These are phyloP conservation scores for Aquilaria yunnanensis DNA, from an alignment of 345 rosid genomes.

Conservation along the genomic window DNA sequence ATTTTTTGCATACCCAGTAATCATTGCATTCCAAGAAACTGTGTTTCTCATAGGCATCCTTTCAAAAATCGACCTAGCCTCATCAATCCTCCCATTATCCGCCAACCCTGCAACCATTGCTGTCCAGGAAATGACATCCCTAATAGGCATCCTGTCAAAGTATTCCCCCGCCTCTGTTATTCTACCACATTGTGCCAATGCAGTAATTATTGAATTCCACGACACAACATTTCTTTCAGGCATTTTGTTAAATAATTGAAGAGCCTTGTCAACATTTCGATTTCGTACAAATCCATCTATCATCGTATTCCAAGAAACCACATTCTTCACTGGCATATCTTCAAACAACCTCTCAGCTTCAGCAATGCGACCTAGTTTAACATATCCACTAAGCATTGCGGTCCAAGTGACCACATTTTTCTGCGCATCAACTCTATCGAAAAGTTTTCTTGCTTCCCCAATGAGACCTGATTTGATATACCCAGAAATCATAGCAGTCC, in stretches of 20 bases:
- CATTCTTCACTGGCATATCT: conserved; percentile 58
- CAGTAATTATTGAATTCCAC: conserved; percentile 51
- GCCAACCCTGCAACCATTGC: conserved; percentile 54
- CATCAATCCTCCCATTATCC: conserved; percentile 50
- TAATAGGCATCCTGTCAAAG: conserved; percentile 47
- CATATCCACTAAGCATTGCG: conserved; percentile 56
- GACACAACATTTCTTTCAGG: conserved; percentile 59
- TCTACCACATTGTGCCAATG: conserved; percentile 45
- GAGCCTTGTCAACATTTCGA: conserved; percentile 38
- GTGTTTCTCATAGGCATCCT: conserved; percentile 54
- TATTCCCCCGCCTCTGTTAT: conserved; percentile 46
- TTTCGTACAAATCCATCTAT: conserved; percentile 49
- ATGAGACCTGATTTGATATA: conserved; percentile 47
- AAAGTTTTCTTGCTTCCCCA: conserved; percentile 51
- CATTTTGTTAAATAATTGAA: conserved; percentile 49
- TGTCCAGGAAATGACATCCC: conserved; percentile 77
- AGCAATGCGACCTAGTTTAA: conserved; percentile 31
- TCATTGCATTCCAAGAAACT: conserved; percentile 74
- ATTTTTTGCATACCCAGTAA: conserved; percentile 63
- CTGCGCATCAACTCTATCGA: conserved; percentile 43
- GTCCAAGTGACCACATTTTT: conserved; percentile 84
- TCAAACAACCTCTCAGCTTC: conserved; percentile 60
- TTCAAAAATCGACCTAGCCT: conserved; percentile 52
- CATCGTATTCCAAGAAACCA: conserved; percentile 75
- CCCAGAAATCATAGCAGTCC: conserved; percentile 63